Conservation (phyloP, 768 basidiomycete genomes). For the Chalciporus sphaerocephalus region DNA sequence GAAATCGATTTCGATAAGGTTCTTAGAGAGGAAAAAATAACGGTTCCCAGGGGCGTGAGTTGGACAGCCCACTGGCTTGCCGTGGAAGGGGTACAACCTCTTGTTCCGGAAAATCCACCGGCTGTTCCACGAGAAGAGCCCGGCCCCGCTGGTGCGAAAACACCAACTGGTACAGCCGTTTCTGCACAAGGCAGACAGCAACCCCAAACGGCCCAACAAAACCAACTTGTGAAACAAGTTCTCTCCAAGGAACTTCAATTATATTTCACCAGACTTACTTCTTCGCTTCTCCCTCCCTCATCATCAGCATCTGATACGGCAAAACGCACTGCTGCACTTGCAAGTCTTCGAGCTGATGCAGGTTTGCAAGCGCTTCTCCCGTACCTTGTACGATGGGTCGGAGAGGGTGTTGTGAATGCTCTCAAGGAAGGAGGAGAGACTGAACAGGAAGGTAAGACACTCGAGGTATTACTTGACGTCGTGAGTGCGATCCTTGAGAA, state of each 20-base stretch:
- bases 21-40: constrained; percentile 79
- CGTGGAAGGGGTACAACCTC: constrained; percentile 94
- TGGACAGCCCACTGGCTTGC: constrained; percentile 98
- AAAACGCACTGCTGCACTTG: constrained; percentile 85
- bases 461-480: constrained; percentile 83
- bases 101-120: constrained; percentile 95
- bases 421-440: constrained; percentile 46
- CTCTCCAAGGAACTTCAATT: constrained; percentile 91
- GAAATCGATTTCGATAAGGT: constrained; percentile 96
- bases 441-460: constrained; percentile 62
- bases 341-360: constrained; percentile 83
- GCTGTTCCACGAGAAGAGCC: constrained; percentile 60
- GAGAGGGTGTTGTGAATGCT: constrained; percentile 74
- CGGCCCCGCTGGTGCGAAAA: constrained; percentile 25
- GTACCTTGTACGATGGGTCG: constrained; percentile 93
- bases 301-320: constrained; percentile 45
- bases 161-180: constrained; percentile 23
- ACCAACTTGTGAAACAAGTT: constrained; percentile 82
- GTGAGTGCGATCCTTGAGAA: constrained; percentile 84
- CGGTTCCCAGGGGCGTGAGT: constrained; percentile 71
- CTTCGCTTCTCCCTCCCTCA: constrained; percentile 68
- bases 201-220: constrained; percentile 38
- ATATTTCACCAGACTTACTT: constrained; percentile 89
- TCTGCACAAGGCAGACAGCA: constrained; percentile 24
- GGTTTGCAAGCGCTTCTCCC: constrained; percentile 89